Conservation (phyloP, 106 monocot genomes). For the Platanthera guangdongensis region DNA sequence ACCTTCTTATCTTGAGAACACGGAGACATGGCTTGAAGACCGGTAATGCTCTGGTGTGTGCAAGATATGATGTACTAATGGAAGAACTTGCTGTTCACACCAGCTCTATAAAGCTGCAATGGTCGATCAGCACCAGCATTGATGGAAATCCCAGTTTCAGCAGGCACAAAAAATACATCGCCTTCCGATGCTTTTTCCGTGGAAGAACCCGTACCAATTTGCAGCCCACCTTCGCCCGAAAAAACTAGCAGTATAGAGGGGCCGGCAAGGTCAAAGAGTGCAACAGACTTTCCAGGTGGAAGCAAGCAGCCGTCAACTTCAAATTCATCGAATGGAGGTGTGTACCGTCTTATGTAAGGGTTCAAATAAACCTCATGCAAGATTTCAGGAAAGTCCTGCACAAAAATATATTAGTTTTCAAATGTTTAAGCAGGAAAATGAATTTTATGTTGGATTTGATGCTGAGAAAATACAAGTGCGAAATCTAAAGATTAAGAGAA, state of each 20-base stretch:
- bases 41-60: not conserved
- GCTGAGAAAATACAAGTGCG: too few species aligned
- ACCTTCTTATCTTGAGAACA: not conserved
- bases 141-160: constrained; percentile 33
- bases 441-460: too few species aligned
- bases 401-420: not conserved
- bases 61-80: not conserved
- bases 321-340: constrained; percentile 94
- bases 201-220: constrained; percentile 11
- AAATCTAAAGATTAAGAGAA: too few species aligned
- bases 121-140: constrained; percentile 20
- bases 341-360: constrained; percentile 43
- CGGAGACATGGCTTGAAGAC: not conserved
- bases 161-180: constrained; percentile 66
- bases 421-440: too few species aligned
- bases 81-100: constrained; percentile 55
- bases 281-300: constrained; percentile 31
- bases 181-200: constrained; percentile 31
- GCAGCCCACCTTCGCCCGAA: constrained; percentile 46
- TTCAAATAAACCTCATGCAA: constrained; percentile 43
- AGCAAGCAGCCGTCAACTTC: constrained; percentile 64
- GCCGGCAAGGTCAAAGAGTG: constrained; percentile 34
- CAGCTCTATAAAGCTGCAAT: constrained; percentile 68
- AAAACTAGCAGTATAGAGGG: constrained; percentile 66
- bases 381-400: constrained; percentile 85